Evolutionary conservation across 495 filamentous ascomycete species (phyloP), one percentile per base, ranked within the genome.

Genomic region (Podospora pseudocomata): DNA sequence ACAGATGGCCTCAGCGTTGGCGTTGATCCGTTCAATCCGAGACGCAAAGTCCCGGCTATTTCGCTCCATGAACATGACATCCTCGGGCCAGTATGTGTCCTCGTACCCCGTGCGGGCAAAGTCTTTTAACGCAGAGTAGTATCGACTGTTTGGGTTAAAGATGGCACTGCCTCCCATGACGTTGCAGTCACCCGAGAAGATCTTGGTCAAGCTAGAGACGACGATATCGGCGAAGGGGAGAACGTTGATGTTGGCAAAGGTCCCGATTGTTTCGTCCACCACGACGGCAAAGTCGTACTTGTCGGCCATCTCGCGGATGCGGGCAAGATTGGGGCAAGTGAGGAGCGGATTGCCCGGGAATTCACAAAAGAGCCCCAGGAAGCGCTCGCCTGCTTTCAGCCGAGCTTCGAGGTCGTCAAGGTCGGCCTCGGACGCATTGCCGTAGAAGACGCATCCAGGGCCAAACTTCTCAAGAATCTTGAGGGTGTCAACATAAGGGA

Each of bases 141-240:
- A 91, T 16, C 76, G 85, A 18, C 87, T 82, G 62, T 89, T 86
- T 3, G 96, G 93, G 75, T 98, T 99, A 59, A 97, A 80, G 55
- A 97, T 89, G 11, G 88, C 84, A 75, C 92, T 89, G 65, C 95
- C 95, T 70, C 93, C 95, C 95, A 98, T 97, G 64, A 99, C 95
- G 78, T 99, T 98, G 77, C 92, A 92, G 77, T 97, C 94, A 32
- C 95, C 95, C 66, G 92, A 96, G 79, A 99, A 99, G 61, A 97
- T 89, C 78, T 99, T 99, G 4, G 95, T 97, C 65, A 99, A 83
- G 72, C 92, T 96, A 82, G 90, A 95, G 63, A 94, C 94, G 19
- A 97, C 92, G 16, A 97, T 85, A 78, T 99, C 95, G 60, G 92
- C 92, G 74, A 90, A 90, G 1, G 88, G 92, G 2, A 99, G 85